Conservation (phyloP, 371 early-diverging fungal species). For the Blakeslea trispora region DNA sequence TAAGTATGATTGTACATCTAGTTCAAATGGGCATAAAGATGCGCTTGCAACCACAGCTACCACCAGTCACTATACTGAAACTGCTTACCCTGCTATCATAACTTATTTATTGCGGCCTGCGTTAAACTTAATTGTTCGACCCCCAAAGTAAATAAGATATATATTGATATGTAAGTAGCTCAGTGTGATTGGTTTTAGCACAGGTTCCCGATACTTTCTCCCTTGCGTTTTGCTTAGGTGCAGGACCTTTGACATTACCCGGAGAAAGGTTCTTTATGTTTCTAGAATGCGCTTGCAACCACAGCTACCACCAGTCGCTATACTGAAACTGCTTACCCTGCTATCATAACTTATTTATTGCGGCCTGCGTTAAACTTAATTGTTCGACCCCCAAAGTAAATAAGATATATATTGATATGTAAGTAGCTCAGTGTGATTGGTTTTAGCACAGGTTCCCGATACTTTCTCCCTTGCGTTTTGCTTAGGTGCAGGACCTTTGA, state of each 20-base stretch:
- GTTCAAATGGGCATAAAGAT: conserved; percentile 3
- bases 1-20: conserved; percentile 2
- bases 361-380: conserved; percentile 3
- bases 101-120: background rate
- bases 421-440: conserved; percentile 1
- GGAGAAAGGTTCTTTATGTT: background rate
- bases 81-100: conserved; percentile 2
- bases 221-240: conserved; percentile 2
- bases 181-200: conserved; percentile 2
- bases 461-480: conserved; percentile 2
- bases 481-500: conserved; percentile 2
- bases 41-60: conserved; percentile 2
- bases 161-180: conserved; percentile 2
- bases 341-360: background rate
- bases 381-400: conserved; percentile 2
- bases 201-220: conserved; percentile 2
- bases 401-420: conserved; percentile 3
- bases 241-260: conserved; percentile 3
- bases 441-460: conserved; percentile 2
- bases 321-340: conserved; percentile 1
- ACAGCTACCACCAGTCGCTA: conserved; percentile 1
- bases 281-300: conserved; percentile 1
- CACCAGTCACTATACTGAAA: conserved; percentile 1
- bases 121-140: conserved; percentile 3
- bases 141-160: conserved; percentile 1